These are phyloP conservation scores for Ophiocytium majus DNA, from an alignment of 352 stramenopile species.

Conservation along the genomic window DNA sequence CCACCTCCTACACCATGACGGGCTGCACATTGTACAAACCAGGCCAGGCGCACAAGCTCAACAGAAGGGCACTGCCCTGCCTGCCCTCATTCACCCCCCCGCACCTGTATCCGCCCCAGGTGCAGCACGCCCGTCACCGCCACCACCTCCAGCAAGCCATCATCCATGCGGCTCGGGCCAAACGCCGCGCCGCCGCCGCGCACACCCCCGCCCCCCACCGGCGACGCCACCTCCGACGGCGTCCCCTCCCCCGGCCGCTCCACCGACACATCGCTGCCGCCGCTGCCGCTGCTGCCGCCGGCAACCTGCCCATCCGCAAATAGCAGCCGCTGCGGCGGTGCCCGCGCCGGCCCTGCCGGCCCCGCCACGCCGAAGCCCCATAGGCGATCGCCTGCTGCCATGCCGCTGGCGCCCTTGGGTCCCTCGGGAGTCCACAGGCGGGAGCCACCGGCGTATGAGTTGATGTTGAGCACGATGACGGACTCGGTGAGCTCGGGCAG, in stretches of 20 bases:
- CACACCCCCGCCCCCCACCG: not conserved
- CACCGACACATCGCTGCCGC: not conserved
- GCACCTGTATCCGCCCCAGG: slow-evolving; percentile 75
- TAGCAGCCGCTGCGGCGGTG: not conserved
- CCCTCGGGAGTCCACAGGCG: slow-evolving; percentile 73
- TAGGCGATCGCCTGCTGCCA: not conserved
- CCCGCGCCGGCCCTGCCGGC: not conserved
- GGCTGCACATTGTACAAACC: no score
- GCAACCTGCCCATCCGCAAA: not conserved
- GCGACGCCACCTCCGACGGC: not conserved
- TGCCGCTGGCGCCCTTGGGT: not conserved
- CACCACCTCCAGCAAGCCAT: slow-evolving; percentile 77
- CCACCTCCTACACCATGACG: not conserved
- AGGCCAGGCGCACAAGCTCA: no score
- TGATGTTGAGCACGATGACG: slow-evolving; percentile 80
- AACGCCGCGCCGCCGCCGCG: not conserved
- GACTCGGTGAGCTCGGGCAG: slow-evolving; percentile 69
- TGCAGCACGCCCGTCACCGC: slow-evolving; percentile 79
- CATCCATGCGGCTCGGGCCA: slow-evolving; percentile 56
- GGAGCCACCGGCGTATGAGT: slow-evolving; percentile 70
- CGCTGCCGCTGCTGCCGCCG: not conserved
- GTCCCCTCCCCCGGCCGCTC: not conserved
- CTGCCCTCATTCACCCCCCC: not conserved
- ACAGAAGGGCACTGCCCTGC: not conserved
- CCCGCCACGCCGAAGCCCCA: not conserved